phyloP scores from a whole-genome alignment of 139 green algal genomes.

The Micractinium conductrix region DNA sequence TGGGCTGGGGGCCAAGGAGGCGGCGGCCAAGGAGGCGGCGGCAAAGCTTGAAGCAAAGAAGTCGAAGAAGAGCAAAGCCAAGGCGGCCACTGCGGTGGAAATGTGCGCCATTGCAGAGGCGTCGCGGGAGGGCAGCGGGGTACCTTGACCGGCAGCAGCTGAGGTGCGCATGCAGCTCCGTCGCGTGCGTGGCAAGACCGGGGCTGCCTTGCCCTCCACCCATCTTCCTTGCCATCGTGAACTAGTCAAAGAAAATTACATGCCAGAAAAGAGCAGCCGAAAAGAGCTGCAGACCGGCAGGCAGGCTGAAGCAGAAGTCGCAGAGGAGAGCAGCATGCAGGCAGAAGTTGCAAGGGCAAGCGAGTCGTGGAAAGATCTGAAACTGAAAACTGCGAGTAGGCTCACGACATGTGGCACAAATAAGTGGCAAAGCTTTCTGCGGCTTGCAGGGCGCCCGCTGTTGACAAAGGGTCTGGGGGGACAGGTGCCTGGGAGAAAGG shows the following conservation, averaged over 20 bases:
- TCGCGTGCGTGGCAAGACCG: no score
- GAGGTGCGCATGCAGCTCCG: neutral
- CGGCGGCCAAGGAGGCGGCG: constrained; percentile 7
- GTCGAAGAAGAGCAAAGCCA: constrained; percentile 2
- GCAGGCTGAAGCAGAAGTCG: neutral
- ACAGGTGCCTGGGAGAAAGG: no score
- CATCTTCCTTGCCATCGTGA: no score
- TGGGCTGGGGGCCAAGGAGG: constrained; percentile 2
- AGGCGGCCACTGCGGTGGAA: neutral
- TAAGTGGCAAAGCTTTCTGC: no score
- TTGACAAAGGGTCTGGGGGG: no score
- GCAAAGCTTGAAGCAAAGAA: constrained; percentile 26
- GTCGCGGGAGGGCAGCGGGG: constrained; percentile 9
- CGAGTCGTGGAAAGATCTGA: no score
- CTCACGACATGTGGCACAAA: no score
- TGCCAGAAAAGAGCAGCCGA: neutral
- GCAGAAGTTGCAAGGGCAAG: neutral
- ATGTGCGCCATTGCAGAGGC: constrained; percentile 21
- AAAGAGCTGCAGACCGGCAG: neutral
- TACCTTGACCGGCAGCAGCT: neutral
- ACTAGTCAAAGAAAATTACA: no score
- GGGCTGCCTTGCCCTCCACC: neutral
- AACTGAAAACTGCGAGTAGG: no score
- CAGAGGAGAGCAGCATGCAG: neutral
- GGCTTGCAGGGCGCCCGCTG: no score